Conservation (phyloP, 768 basidiomycete species). For the Leccinum boreale region DNA sequence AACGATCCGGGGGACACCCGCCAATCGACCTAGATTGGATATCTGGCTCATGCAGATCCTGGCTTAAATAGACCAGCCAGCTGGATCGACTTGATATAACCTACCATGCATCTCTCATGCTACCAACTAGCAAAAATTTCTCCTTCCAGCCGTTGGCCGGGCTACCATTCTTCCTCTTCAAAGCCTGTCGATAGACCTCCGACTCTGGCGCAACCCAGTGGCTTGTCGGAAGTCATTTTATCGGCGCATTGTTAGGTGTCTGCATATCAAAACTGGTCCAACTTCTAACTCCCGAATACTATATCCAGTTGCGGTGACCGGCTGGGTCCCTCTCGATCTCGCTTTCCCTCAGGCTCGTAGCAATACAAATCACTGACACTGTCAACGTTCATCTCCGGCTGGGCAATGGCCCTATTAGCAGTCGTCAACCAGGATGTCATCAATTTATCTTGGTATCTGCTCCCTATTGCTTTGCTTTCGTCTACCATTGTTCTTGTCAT, state of each 20-base stretch:
- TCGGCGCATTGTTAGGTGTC: slow-evolving; percentile 43
- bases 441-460: slow-evolving; percentile 49
- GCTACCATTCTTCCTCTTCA: slow-evolving; percentile 8
- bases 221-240: slow-evolving; percentile 42
- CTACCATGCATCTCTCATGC: neutral
- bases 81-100: neutral
- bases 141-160: slow-evolving; percentile 8
- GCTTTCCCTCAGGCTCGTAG: slow-evolving; percentile 32
- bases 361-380: slow-evolving; percentile 52
- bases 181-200: slow-evolving; percentile 41
- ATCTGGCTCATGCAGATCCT: neutral
- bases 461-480: slow-evolving; percentile 50
- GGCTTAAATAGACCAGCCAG: neutral
- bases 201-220: slow-evolving; percentile 47
- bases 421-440: slow-evolving; percentile 41
- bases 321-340: slow-evolving; percentile 38
- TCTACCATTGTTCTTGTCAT: slow-evolving; percentile 42
- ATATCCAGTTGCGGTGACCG: slow-evolving; percentile 45
- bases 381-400: slow-evolving; percentile 45
- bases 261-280: slow-evolving; percentile 51
- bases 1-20: neutral
- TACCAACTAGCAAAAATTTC: neutral
- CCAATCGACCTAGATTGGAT: neutral
- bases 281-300: slow-evolving; percentile 42
- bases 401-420: slow-evolving; percentile 54